Base-by-base conservation (phyloP, 1,139 yeast species). In the Arxiozyma heterogenica region DNA sequence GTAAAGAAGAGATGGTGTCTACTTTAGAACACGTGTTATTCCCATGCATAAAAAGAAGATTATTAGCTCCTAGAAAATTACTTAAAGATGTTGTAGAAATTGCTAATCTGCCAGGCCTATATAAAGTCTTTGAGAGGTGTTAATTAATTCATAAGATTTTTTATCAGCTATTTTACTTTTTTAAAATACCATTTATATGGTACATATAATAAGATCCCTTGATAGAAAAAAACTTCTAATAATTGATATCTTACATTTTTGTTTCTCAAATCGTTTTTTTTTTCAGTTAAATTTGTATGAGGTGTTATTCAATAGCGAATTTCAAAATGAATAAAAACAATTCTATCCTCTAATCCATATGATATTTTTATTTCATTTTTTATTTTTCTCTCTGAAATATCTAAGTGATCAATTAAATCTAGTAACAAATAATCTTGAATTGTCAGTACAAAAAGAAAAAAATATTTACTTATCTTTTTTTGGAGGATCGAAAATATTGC, bases 121-220 rank as follows among this genome's bases (percentile, higher is more conserved):
- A 94, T 70, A 81, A 77, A 63, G 95, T 94, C 5, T 93, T 93
- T 73, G 99, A 93, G 71, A 76, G 98, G 64, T 93, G 98, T 66
- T 90, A 59, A 55, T 21, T 6, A 25, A 18, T 17, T 34, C 12
- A 42, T 38, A 34, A 17, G 39, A 2, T 6, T 4, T 12, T 15
- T 6, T 34, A 34, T 34, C n/a, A 15, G n/a, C 8, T 15, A 34
- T 2, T 34, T 34, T 34, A 34, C 15, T 34, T 34, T 8, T 34
- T 34, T 34, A 12, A 4, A 12, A 15, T 34, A 6, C 25, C 25
- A 34, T 34, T 12, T 34, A 34, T 34, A 3, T 6, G 8, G n/a
- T 34, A 3, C 6, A 15, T 12, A 15, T 12, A 34, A 34, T 34
- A 34, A n/a, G 6, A 34, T 15, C n/a, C 6, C 15, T 15, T 34